These are phyloP conservation scores for Aspergillus aculeatinus DNA, from an alignment of 2,329 filamentous ascomycete species.

Conservation along the genomic window DNA sequence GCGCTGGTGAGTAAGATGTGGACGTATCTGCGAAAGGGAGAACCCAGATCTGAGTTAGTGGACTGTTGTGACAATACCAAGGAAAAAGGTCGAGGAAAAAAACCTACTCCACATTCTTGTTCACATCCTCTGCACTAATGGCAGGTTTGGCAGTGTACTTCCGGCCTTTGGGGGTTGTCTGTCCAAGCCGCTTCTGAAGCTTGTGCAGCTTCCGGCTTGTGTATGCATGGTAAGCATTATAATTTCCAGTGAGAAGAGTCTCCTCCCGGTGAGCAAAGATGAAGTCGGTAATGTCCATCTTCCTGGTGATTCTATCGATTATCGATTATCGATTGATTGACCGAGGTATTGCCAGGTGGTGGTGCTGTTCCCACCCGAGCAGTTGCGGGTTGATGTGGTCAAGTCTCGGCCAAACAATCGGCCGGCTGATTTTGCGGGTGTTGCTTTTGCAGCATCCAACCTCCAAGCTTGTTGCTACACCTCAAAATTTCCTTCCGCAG, in stretches of 20 bases:
- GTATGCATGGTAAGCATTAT: slow-evolving; percentile 78
- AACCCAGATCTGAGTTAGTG: not conserved
- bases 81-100: not conserved
- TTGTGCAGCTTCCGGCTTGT: slow-evolving; percentile 79
- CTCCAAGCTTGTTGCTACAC: slow-evolving; percentile 19
- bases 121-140: slow-evolving; percentile 73
- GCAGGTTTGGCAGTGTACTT: slow-evolving; percentile 74
- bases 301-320: slow-evolving; percentile 8
- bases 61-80: not conserved
- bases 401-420: slow-evolving; percentile 36
- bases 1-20: slow-evolving; percentile 79
- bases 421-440: slow-evolving; percentile 27
- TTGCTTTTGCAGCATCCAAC: slow-evolving; percentile 26
- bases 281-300: slow-evolving; percentile 88
- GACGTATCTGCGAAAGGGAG: slow-evolving; percentile 58
- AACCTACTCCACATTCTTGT: slow-evolving; percentile 70
- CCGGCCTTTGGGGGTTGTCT: slow-evolving; percentile 78
- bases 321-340: not conserved
- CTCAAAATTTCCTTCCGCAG: slow-evolving; percentile 21
- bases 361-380: slow-evolving; percentile 10
- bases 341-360: slow-evolving; percentile 5
- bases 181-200: slow-evolving; percentile 78
- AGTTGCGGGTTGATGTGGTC: slow-evolving; percentile 27
- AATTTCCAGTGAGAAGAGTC: slow-evolving; percentile 84
- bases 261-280: slow-evolving; percentile 76